Conservation (phyloP, 805 yeast species). For the Saccharomycopsis olivae region DNA sequence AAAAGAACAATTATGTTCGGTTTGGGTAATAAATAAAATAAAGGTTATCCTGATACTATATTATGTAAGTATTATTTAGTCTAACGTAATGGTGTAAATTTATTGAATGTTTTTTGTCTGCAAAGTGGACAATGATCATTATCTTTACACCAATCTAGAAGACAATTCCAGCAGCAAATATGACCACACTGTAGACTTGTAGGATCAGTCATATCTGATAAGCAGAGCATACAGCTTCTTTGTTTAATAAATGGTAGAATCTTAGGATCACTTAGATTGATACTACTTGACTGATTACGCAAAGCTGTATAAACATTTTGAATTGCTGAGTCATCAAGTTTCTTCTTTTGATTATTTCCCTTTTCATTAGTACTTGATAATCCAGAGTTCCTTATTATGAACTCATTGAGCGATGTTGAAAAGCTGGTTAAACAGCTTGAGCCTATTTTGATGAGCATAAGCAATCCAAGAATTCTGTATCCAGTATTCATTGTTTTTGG, state of each 20-base stretch:
- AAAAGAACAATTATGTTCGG: too few species aligned
- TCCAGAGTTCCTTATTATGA: background rate
- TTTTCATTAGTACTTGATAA: background rate
- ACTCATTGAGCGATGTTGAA: background rate
- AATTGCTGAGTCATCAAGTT: conserved; percentile 9
- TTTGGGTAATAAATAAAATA: too few species aligned
- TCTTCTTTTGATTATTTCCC: conserved; percentile 16
- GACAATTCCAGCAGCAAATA: conserved; percentile 85
- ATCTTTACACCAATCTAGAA: conserved; percentile 82
- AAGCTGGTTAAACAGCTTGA: background rate
- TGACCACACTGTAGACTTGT: conserved; percentile 88
- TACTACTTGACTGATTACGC: too few species aligned
- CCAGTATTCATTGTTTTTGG: conserved; percentile 22
- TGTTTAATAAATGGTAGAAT: conserved; percentile 60
- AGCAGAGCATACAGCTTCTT: conserved; percentile 74
- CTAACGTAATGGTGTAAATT: conserved; percentile 13
- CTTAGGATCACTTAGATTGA: conserved; percentile 47
- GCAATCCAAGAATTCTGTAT: conserved; percentile 55
- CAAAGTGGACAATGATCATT: conserved; percentile 88
- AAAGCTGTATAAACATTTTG: conserved; percentile 12
- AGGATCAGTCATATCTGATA: conserved; percentile 72
- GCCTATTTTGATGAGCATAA: conserved; percentile 12
- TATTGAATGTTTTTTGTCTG: conserved; percentile 51
- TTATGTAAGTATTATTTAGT: too few species aligned
- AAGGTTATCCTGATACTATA: too few species aligned